A percentile compares a stretch with the other conserved stretches of the same genome.
Evolutionary conservation across 2,329 filamentous ascomycete species (phyloP).

Genomic region (Neonectria ditissima): DNA sequence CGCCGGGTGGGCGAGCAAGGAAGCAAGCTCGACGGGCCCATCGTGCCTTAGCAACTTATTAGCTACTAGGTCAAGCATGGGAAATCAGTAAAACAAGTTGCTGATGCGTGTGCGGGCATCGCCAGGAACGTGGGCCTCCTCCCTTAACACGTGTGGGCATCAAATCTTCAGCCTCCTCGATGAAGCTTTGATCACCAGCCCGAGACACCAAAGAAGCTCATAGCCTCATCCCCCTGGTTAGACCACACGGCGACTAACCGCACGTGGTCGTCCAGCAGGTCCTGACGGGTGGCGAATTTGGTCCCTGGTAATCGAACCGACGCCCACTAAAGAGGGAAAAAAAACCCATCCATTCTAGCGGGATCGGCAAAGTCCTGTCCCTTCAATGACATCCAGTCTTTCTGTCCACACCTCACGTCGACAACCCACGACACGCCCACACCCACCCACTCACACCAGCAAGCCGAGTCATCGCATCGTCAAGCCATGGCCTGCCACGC

Average conservation of each 20-base stretch:
- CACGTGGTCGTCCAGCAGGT: conserved; percentile 35
- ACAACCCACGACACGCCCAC: conserved; percentile 12
- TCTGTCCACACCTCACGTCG: conserved; percentile 16
- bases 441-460: conserved; percentile 19
- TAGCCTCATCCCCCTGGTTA: conserved; percentile 34
- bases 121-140: not conserved
- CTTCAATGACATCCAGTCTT: conserved; percentile 1
- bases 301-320: conserved; percentile 23
- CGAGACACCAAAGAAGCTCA: not conserved
- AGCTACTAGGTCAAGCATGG: not conserved
- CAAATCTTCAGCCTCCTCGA: too few species aligned
- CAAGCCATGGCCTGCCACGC: conserved; percentile 26
- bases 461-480: conserved; percentile 23
- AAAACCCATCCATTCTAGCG: conserved; percentile 23
- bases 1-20: not conserved
- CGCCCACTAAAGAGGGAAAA: conserved; percentile 21
- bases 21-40: not conserved
- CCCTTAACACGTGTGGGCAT: too few species aligned
- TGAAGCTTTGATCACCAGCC: not conserved
- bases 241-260: conserved; percentile 37
- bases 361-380: conserved; percentile 19
- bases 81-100: not conserved
- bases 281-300: conserved; percentile 26
- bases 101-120: not conserved
- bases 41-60: too few species aligned